Evolutionary conservation across 306 rosid species (phyloP).

Genomic region (Abrus precatorius): DNA sequence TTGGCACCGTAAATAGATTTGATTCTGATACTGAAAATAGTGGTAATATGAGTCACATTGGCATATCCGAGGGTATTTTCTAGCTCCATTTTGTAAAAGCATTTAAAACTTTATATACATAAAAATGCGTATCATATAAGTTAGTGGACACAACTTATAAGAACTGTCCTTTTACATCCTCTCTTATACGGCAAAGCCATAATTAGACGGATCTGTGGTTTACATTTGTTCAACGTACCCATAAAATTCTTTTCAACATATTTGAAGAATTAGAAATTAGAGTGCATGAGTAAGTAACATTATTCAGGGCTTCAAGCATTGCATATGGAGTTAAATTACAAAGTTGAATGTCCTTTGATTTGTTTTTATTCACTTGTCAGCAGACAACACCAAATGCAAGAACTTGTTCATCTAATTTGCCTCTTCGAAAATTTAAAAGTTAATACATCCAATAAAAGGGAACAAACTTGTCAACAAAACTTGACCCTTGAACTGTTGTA

Average conservation of each 20-base stretch:
- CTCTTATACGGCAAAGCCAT: background rate
- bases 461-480: slow-evolving; percentile 6
- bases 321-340: background rate
- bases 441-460: slow-evolving; percentile 20
- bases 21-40: background rate
- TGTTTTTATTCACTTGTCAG: background rate
- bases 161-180: background rate
- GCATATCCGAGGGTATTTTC: background rate
- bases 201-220: background rate
- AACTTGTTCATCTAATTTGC: slow-evolving; percentile 17
- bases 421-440: slow-evolving; percentile 56
- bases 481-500: slow-evolving; percentile 60
- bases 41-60: background rate
- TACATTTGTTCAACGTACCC: background rate
- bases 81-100: background rate
- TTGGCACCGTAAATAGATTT: background rate
- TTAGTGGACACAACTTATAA: slow-evolving; percentile 16
- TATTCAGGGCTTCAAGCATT: background rate
- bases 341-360: slow-evolving; percentile 15
- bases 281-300: background rate
- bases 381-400: slow-evolving; percentile 10
- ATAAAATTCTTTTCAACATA: background rate
- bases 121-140: slow-evolving; percentile 45
- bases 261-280: too few relatives aligned
- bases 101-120: background rate